Evolutionary conservation across 306 rosid species (phyloP).

Genomic region (Cicer judaicum): DNA sequence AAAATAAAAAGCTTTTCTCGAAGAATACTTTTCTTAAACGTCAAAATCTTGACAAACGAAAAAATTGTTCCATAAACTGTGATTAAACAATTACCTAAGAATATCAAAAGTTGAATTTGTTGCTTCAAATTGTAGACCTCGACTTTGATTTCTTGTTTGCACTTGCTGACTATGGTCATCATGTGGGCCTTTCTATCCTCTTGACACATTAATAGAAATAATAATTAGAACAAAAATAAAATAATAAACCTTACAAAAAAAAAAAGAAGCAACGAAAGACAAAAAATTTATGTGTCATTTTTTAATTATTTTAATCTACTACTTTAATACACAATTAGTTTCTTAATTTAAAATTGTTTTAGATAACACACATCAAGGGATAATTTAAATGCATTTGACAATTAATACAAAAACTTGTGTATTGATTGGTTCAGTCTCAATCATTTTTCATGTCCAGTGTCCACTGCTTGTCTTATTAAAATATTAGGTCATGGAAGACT

Average conservation of each 20-base stretch:
- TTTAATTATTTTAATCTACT: too few species aligned
- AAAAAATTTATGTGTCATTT: too few species aligned
- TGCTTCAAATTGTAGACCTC: slow-evolving; percentile 23
- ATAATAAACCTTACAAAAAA: too few species aligned
- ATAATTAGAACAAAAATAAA: too few species aligned
- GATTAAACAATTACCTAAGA: not conserved
- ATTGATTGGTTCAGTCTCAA: slow-evolving; percentile 40
- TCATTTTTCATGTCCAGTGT: slow-evolving; percentile 33
- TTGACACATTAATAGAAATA: not conserved
- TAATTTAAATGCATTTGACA: slow-evolving; percentile 21
- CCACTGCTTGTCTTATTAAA: slow-evolving; percentile 42
- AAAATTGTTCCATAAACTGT: too few species aligned
- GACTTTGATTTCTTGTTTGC: slow-evolving; percentile 23
- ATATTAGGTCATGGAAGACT: slow-evolving; percentile 44
- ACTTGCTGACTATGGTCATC: slow-evolving; percentile 37
- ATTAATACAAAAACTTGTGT: slow-evolving; percentile 19
- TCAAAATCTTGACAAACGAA: too few species aligned
- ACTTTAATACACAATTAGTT: too few species aligned
- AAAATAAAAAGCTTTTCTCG: too few species aligned
- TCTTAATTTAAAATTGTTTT: too few species aligned
- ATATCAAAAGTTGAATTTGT: slow-evolving; percentile 25
- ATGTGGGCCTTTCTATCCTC: slow-evolving; percentile 19
- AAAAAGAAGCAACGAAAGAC: too few species aligned
- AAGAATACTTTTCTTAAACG: too few species aligned
- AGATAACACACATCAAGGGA: slow-evolving; percentile 37